phyloP scores from a whole-genome alignment of 768 basidiomycete species.

The Lentinula sp. region DNA sequence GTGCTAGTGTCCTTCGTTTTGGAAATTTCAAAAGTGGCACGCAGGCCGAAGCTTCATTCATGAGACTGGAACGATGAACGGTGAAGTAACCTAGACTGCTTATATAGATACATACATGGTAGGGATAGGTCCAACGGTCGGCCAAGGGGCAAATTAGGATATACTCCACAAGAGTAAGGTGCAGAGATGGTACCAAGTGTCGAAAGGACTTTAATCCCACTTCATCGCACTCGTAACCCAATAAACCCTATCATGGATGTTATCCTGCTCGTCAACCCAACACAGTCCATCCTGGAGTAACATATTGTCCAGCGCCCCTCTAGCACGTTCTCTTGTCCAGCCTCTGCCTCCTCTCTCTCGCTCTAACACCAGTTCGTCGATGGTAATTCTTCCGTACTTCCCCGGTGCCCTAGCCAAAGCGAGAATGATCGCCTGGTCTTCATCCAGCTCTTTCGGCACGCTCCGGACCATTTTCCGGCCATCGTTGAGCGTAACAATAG shows the following conservation, averaged over 20 bases:
- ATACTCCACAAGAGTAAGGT: too few relatives aligned
- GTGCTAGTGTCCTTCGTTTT: too few relatives aligned
- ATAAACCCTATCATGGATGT: constrained; percentile 56
- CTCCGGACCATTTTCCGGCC: constrained; percentile 78
- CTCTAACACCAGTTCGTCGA: constrained; percentile 52
- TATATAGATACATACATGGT: too few relatives aligned
- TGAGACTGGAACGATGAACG: too few relatives aligned
- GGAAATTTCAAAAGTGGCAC: too few relatives aligned
- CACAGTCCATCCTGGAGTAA: constrained; percentile 85
- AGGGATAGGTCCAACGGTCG: too few relatives aligned
- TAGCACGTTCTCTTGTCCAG: constrained; percentile 77
- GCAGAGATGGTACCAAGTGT: too few relatives aligned
- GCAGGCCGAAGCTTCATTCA: too few relatives aligned
- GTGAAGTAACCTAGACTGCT: too few relatives aligned
- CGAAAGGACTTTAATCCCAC: constrained; percentile 48
- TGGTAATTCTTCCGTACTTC: constrained; percentile 53
- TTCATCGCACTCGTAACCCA: constrained; percentile 88
- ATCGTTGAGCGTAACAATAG: constrained; percentile 64
- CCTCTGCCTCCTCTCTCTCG: constrained; percentile 25
- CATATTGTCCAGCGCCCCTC: constrained; percentile 83
- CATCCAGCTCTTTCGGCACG: constrained; percentile 86
- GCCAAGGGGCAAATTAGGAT: too few relatives aligned
- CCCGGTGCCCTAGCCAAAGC: constrained; percentile 63
- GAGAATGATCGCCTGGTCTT: constrained; percentile 80
- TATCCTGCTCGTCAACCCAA: constrained; percentile 92